These are phyloP conservation scores for Talaromyces atroroseus DNA, from an alignment of 2,329 filamentous ascomycete species.

Conservation along the genomic window DNA sequence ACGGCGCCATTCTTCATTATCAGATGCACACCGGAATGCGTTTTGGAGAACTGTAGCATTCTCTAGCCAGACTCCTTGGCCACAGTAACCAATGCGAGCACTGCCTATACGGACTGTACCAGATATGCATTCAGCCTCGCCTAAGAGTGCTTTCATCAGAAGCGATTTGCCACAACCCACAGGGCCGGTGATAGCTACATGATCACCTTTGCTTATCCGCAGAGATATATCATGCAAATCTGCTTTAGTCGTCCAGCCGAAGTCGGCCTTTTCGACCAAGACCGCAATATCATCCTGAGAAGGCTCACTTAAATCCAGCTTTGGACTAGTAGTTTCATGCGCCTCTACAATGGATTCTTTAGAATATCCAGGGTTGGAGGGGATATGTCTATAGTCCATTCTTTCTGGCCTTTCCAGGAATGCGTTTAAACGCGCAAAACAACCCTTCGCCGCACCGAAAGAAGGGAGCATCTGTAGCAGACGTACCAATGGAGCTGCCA, in stretches of 20 bases:
- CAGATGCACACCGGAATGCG: background rate
- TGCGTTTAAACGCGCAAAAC: background rate
- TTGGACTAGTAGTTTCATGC: background rate
- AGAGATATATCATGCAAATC: background rate
- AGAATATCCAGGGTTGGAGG: background rate
- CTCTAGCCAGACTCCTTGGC: background rate
- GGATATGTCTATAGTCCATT: background rate
- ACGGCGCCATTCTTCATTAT: constrained; percentile 1
- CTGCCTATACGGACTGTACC: background rate
- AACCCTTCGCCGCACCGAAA: constrained; percentile 1
- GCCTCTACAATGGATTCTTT: background rate
- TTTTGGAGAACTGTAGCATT: background rate
- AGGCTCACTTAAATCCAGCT: background rate
- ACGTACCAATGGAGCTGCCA: background rate
- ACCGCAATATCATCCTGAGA: background rate
- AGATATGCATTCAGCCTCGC: background rate
- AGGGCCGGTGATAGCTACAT: background rate
- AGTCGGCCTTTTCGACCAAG: background rate
- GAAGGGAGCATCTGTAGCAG: background rate
- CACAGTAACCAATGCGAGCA: constrained; percentile 2
- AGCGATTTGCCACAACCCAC: constrained; percentile 1
- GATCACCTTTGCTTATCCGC: background rate
- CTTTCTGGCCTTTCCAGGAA: background rate
- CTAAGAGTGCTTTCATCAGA: background rate
- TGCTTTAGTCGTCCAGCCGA: constrained; percentile 3